phyloP scores from a whole-genome alignment of 768 basidiomycete species.

The Boletus barrowsii region DNA sequence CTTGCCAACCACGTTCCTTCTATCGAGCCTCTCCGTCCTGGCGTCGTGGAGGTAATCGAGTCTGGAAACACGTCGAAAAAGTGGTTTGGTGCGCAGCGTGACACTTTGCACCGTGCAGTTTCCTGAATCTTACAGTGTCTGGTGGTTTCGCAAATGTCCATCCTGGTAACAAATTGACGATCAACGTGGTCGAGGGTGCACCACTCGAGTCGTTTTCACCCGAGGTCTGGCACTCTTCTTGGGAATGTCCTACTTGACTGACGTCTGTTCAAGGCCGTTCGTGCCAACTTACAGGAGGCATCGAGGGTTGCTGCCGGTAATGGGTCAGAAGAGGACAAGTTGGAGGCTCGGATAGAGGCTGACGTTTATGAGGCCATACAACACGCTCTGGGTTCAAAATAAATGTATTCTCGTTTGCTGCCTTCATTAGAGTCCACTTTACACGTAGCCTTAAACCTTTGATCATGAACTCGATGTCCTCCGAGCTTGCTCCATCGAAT shows the following conservation, averaged over 20 bases:
- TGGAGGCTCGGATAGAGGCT: slow-evolving; percentile 90
- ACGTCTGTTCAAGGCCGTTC: slow-evolving; percentile 64
- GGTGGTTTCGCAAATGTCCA: slow-evolving; percentile 98
- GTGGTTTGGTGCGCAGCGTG: slow-evolving; percentile 81
- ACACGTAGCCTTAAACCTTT: background rate
- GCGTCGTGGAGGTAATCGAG: slow-evolving; percentile 94
- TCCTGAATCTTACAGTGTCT: slow-evolving; percentile 59
- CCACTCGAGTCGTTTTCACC: slow-evolving; percentile 85
- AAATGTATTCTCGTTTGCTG: slow-evolving; percentile 14
- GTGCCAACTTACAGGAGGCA: slow-evolving; percentile 86
- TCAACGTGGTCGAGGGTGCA: slow-evolving; percentile 96
- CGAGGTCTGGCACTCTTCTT: slow-evolving; percentile 56
- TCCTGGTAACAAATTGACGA: slow-evolving; percentile 93
- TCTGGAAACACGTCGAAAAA: slow-evolving; percentile 76
- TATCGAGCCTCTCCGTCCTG: slow-evolving; percentile 93
- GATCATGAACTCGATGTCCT: too few species aligned
- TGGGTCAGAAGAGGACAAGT: slow-evolving; percentile 90
- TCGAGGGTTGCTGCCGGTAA: slow-evolving; percentile 74
- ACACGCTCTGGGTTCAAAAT: slow-evolving; percentile 64
- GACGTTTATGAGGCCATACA: slow-evolving; percentile 97
- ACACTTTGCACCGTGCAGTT: background rate
- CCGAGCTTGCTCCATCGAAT: background rate
- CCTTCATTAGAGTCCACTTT: slow-evolving; percentile 13
- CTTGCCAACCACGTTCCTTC: slow-evolving; percentile 98
- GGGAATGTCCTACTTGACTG: slow-evolving; percentile 1